These are phyloP conservation scores for Hura crepitans DNA, from an alignment of 441 rosid genomes.

Conservation along the genomic window DNA sequence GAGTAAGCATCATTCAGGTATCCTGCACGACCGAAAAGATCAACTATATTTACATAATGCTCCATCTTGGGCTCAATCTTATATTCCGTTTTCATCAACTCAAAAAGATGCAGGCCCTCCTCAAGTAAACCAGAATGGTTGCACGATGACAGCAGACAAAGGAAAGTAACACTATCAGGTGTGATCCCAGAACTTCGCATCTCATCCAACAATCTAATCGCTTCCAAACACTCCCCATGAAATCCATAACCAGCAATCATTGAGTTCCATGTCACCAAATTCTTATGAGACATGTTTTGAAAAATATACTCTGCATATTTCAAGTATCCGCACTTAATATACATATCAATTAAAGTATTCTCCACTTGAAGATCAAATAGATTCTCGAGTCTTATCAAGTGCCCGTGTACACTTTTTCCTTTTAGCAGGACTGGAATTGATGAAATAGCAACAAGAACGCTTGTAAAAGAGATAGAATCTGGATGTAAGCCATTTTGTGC, in stretches of 20 bases:
- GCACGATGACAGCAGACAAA: constrained; percentile 66
- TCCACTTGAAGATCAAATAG: constrained; percentile 47
- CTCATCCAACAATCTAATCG: constrained; percentile 48
- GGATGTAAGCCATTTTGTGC: constrained; percentile 40
- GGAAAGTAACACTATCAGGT: constrained; percentile 67
- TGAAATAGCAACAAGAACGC: constrained; percentile 63
- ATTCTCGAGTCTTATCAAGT: constrained; percentile 44
- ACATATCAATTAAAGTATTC: constrained; percentile 78
- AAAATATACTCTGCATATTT: constrained; percentile 52
- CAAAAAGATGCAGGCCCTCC: constrained; percentile 52
- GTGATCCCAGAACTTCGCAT: constrained; percentile 46
- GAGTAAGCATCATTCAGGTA: constrained; percentile 51
- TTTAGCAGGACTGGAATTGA: constrained; percentile 50
- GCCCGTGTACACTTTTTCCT: constrained; percentile 63
- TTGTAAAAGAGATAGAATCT: constrained; percentile 59
- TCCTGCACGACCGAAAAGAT: constrained; percentile 76
- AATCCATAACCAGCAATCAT: constrained; percentile 77
- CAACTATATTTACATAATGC: constrained; percentile 64
- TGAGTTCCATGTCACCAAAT: constrained; percentile 63
- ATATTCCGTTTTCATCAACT: constrained; percentile 46
- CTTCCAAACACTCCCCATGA: constrained; percentile 51
- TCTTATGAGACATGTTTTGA: constrained; percentile 40
- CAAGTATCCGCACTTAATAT: constrained; percentile 58
- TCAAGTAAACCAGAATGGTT: constrained; percentile 68
- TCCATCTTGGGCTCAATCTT: constrained; percentile 53